A percentile compares a stretch with the other conserved stretches of the same genome.
Evolutionary conservation across 768 basidiomycete genomes (phyloP).

Genomic region (Agrocybe chaxingu): DNA sequence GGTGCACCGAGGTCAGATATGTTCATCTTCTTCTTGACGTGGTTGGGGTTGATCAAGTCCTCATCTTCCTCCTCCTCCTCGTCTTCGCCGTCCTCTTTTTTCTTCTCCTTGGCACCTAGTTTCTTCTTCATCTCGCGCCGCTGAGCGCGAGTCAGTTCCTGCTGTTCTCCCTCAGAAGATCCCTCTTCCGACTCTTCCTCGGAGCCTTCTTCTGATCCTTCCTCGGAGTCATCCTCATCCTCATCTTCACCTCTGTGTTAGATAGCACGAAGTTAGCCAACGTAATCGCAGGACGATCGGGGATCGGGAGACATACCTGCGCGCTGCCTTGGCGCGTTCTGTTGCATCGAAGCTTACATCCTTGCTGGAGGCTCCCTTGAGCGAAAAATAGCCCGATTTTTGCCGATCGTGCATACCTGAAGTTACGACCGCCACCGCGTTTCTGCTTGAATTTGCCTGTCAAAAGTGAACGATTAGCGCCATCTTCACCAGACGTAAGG

Average conservation of each 20-base stretch:
- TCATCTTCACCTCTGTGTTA: constrained; percentile 26
- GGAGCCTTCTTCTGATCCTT: constrained; percentile 42
- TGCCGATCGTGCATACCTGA: constrained; percentile 47
- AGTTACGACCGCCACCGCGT: constrained; percentile 85
- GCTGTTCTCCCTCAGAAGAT: constrained; percentile 32
- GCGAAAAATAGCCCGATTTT: too few species aligned
- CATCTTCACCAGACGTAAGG: not conserved
- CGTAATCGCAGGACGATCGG: not conserved
- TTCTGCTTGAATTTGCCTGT: constrained; percentile 82
- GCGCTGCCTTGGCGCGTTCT: constrained; percentile 34
- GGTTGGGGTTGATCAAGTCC: constrained; percentile 78
- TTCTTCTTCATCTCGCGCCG: constrained; percentile 84
- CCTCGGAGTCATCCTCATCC: constrained; percentile 38
- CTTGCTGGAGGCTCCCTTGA: constrained; percentile 35
- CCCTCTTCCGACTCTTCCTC: constrained; percentile 44
- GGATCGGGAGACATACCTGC: constrained; percentile 31
- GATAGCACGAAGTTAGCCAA: not conserved
- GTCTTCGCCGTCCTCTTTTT: constrained; percentile 27
- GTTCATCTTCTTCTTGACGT: constrained; percentile 67
- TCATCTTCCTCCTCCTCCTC: constrained; percentile 62
- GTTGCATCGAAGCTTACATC: constrained; percentile 53
- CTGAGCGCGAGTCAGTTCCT: constrained; percentile 68
- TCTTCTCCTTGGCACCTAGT: constrained; percentile 42
- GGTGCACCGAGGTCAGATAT: constrained; percentile 72
- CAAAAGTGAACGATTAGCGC: not conserved